These are phyloP conservation scores for Trichoderma semiorbis DNA, from an alignment of 2,329 filamentous ascomycete species.

Conservation along the genomic window DNA sequence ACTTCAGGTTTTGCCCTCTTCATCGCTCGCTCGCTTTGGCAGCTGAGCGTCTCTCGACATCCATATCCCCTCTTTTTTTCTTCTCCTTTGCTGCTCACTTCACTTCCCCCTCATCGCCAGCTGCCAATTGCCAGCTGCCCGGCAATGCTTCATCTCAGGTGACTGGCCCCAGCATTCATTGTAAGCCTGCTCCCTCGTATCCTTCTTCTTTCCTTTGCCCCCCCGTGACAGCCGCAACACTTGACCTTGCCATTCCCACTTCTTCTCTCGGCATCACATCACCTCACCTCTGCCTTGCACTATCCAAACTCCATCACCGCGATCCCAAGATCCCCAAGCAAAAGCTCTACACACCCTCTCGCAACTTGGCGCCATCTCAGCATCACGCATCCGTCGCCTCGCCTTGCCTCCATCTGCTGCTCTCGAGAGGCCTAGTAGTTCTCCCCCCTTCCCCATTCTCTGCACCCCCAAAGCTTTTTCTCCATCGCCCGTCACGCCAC, in stretches of 20 bases:
- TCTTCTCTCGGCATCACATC: not conserved
- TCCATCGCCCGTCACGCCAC: not conserved
- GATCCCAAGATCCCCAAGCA: not conserved
- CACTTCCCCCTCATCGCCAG: constrained; percentile 17
- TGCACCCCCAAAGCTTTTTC: not conserved
- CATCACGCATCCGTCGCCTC: not conserved
- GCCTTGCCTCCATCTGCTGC: not conserved
- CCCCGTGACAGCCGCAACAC: constrained; percentile 12
- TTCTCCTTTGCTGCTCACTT: constrained; percentile 18
- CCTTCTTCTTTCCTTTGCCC: constrained; percentile 16
- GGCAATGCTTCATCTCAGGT: constrained; percentile 39
- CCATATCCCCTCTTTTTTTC: constrained; percentile 24
- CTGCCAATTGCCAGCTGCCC: constrained; percentile 29
- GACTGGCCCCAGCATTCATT: constrained; percentile 27
- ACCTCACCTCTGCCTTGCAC: not conserved
- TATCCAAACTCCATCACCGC: not conserved
- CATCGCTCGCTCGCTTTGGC: not conserved
- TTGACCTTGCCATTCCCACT: constrained; percentile 14
- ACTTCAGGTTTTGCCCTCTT: not conserved
- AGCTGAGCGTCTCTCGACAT: constrained; percentile 19
- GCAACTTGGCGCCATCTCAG: not conserved
- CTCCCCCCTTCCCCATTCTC: not conserved
- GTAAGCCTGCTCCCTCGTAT: constrained; percentile 25
- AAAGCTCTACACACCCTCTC: not conserved
- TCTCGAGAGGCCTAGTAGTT: not conserved